phyloP scores from a whole-genome alignment of 495 filamentous ascomycete genomes.

The Aspergillus asperescens region DNA sequence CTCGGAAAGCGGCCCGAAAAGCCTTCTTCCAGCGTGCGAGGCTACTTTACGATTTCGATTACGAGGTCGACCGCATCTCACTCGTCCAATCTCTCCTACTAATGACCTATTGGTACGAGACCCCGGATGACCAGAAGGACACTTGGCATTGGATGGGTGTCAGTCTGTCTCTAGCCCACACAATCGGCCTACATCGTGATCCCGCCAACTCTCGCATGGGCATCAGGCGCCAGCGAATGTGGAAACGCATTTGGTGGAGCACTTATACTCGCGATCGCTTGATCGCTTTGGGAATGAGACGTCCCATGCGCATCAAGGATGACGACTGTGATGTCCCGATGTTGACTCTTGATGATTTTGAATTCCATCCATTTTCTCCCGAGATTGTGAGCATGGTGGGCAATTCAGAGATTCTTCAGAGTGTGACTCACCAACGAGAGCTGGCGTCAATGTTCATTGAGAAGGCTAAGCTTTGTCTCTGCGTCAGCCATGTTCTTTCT shows the following conservation, averaged over 20 bases:
- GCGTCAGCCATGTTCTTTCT: conserved; percentile 75
- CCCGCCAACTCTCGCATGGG: conserved; percentile 71
- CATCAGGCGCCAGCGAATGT: conserved; percentile 62
- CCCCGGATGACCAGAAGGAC: conserved; percentile 83
- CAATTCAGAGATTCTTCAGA: conserved; percentile 60
- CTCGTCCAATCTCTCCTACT: conserved; percentile 79
- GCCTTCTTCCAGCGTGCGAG: conserved; percentile 74
- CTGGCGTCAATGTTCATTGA: conserved; percentile 84
- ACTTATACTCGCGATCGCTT: conserved; percentile 86
- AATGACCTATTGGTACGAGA: conserved; percentile 91
- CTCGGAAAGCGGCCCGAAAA: conserved; percentile 68
- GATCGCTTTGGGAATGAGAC: conserved; percentile 83
- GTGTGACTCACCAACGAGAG: conserved; percentile 61
- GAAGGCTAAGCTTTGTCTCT: conserved; percentile 82
- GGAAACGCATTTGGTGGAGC: conserved; percentile 94
- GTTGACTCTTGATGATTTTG: conserved; percentile 78
- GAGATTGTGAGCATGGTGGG: conserved; percentile 59
- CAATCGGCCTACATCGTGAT: conserved; percentile 77
- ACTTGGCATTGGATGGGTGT: conserved; percentile 93
- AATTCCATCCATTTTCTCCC: conserved; percentile 59
- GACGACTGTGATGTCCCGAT: conserved; percentile 88
- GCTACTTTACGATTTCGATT: conserved; percentile 78
- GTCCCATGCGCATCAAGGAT: conserved; percentile 82
- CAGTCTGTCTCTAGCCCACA: conserved; percentile 75
- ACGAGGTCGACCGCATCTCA: conserved; percentile 73